Base-by-base conservation (phyloP, 2,329 filamentous ascomycete genomes). In the Fusarium keratoplasticum region DNA sequence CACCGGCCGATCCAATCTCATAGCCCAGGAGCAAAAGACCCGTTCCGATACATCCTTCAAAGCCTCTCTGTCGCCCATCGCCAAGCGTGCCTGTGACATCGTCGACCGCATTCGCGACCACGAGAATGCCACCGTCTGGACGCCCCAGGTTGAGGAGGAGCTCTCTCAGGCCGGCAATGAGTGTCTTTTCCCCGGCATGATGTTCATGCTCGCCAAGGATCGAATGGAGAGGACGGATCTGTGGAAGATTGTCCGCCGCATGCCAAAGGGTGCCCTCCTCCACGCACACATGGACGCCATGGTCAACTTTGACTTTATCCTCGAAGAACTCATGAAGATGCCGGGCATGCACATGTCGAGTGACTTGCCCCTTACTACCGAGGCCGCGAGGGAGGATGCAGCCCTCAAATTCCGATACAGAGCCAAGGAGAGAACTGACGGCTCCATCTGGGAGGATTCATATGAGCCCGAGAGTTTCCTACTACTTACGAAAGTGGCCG, bases 251-350 rank as follows among this genome's bases (percentile, higher is more conserved):
- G 89, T 98, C 18, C 89, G 92, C 68, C 89, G 86, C 73, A 95
- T 98, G 93, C 96, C 96, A 31, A 98, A 98, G 82, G 96, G 96
- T 14, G 88, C 92, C 10, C 86, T 97, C 33, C 84, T 97, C 69
- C 95, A 98, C 84, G 94, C 94, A 50, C 95, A 98, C 82, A 86
- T 97, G 80, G 94, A 97, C 82, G 95, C 95, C 77, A 97, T 97
- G 91, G 93, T 97, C 59, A 93, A 98, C 81, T 91, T 95, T 73
- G 93, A 95, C 80, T 97, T 91, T 85, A 84, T 98, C 9, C 88
- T 97, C 42, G 89, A 92, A 7, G 87, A 93, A 76, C 89, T 94
- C 3, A 87, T 98, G 72, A 85, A 87, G 13, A 92, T 91, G 0
- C 90, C 92, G 0, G 94, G 94, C 2, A 92, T 98, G 78, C 92